phyloP scores from a whole-genome alignment of 176 grass and related monocot genomes.

The Avena atlantica region DNA sequence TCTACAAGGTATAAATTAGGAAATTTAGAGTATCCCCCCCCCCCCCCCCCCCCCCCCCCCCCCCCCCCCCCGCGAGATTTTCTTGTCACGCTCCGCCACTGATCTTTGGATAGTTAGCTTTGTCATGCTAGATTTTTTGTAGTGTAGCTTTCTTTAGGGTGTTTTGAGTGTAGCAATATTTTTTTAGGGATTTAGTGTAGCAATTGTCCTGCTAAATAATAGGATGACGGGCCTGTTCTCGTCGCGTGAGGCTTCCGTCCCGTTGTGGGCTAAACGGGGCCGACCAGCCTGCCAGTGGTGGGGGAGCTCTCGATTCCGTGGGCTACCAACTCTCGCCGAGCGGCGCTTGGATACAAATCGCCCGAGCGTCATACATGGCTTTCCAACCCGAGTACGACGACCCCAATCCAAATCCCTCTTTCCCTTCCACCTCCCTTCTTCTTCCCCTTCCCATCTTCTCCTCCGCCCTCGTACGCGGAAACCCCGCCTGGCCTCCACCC shows the following conservation, averaged over 20 bases:
- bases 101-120: too few relatives aligned
- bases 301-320: background rate
- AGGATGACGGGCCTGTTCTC: background rate
- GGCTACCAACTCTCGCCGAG: background rate
- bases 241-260: background rate
- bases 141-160: too few relatives aligned
- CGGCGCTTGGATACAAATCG: background rate
- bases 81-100: too few relatives aligned
- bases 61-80: too few relatives aligned
- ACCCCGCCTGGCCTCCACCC: constrained; percentile 29
- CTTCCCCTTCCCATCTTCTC: background rate
- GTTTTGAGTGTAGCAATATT: too few relatives aligned
- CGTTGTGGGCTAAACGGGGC: background rate
- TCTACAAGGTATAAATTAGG: too few relatives aligned
- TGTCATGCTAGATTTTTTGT: too few relatives aligned
- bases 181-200: too few relatives aligned
- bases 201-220: background rate
- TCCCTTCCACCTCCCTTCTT: background rate
- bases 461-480: background rate
- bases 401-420: constrained; percentile 36
- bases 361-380: background rate
- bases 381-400: background rate
- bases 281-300: background rate
- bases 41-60: too few relatives aligned
- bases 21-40: too few relatives aligned